Conservation (phyloP, 805 yeast species). For the Vanderwaltozyma yarrowii region DNA sequence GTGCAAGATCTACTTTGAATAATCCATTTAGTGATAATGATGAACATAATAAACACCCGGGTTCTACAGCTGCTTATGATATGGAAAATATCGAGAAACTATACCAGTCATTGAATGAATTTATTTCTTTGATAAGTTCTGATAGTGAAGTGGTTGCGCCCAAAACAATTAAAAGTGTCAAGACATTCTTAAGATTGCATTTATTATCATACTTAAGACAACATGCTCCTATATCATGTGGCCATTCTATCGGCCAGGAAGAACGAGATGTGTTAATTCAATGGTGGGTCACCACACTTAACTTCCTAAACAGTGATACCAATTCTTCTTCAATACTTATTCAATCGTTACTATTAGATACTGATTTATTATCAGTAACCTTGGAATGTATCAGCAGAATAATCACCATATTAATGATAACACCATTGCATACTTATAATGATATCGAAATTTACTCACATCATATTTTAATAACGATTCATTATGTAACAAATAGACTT, state of each 20-base stretch:
- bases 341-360: conserved; percentile 1
- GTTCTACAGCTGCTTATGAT: too few species aligned
- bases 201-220: conserved; percentile 9
- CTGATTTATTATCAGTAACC: conserved; percentile 18
- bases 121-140: conserved; percentile 1
- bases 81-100: neutral
- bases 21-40: too few species aligned
- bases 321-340: neutral
- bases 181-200: conserved; percentile 10
- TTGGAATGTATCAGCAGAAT: conserved; percentile 29
- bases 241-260: too few species aligned
- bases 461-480: conserved; percentile 19
- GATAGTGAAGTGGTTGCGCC: too few species aligned
- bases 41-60: too few species aligned
- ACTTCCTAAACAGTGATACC: conserved; percentile 15
- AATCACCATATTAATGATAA: conserved; percentile 15
- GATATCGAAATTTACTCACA: conserved; percentile 19
- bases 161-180: conserved; percentile 2
- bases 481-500: conserved; percentile 19
- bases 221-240: neutral
- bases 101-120: conserved; percentile 2
- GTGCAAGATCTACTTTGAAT: too few species aligned
- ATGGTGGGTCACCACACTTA: conserved; percentile 27
- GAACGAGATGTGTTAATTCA: conserved; percentile 17
- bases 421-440: conserved; percentile 5